Base-by-base conservation (phyloP, 768 basidiomycete genomes). In the Terana coerulea region DNA sequence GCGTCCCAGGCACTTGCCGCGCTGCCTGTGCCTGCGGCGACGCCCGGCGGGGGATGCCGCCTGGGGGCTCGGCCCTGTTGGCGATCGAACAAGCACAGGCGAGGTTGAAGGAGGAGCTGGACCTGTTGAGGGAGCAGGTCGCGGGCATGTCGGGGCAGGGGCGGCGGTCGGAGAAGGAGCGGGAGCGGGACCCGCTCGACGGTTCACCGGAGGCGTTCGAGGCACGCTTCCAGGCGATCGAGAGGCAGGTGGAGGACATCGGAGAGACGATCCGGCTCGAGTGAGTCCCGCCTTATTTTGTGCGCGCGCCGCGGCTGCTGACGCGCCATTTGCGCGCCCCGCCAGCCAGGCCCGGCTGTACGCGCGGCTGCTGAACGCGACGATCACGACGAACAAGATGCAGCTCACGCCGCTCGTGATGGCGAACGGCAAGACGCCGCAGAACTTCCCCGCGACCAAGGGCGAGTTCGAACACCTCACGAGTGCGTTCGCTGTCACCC, bases 401-500 rank as follows among this genome's bases (percentile, higher is more conserved):
- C 11, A 50, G 29, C 63, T 75, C 43, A 63, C 59, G 51, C 54
- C 70, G 19, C 69, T 64, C 0, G 44, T 63, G 0, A 64, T 56
- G 47, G 57, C 61, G 26, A 67, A 64, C 28, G 70, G 73, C 14
- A 74, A 74, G 58, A 58, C 66, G 0, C 70, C 64, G 22, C 36
- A 55, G 8, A 67, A 69, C 45, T 72, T 72, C 61, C 73, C 73
- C 9, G 39, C 34, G 3, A 67, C 69, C 0, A 67, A 70, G 45
- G 73, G 73, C 48, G 73, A 75, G 54, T 75, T 74, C 46, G 73
- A 75, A 55, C 72, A 74, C 55, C 64, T 75, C n/a, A 75, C 72
- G 15, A 75, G 73, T 75, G 40, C 33, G 67, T 3, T 11, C 37
- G 5, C 26, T 25, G 26, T 50, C 5, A 19, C n/a, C n/a, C n/a